These are phyloP conservation scores for Cinnamomum micranthum DNA, from an alignment of 164 flowering plant genomes.

Conservation along the genomic window DNA sequence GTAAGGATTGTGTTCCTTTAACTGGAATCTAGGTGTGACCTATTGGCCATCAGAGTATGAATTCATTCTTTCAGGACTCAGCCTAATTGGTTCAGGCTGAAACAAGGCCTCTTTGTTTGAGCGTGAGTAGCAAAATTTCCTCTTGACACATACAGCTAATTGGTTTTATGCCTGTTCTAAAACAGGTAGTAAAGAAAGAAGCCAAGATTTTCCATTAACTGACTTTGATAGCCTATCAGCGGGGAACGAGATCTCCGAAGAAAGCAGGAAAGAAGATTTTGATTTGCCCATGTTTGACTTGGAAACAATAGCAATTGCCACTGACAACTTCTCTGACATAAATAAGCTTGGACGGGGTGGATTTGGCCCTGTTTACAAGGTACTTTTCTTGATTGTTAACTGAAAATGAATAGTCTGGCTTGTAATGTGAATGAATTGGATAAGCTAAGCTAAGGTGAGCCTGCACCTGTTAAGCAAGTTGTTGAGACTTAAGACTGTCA, in stretches of 20 bases:
- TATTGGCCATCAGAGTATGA: no score
- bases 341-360: slow-evolving; percentile 21
- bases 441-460: neutral
- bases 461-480: no score
- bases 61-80: no score
- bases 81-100: no score
- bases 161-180: neutral
- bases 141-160: neutral
- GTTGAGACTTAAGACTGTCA: neutral
- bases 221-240: neutral
- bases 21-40: no score
- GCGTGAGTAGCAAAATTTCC: no score
- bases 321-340: slow-evolving; percentile 8
- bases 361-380: slow-evolving; percentile 22
- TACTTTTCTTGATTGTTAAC: neutral
- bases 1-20: no score
- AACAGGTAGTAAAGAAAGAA: neutral
- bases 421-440: neutral
- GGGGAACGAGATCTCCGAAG: neutral
- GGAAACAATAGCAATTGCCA: neutral
- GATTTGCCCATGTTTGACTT: slow-evolving; percentile 5
- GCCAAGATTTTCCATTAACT: neutral
- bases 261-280: neutral
- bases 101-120: no score
- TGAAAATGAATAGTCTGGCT: neutral